These are phyloP conservation scores for Termitomyces heimii DNA, from an alignment of 768 basidiomycete genomes.

Conservation along the genomic window DNA sequence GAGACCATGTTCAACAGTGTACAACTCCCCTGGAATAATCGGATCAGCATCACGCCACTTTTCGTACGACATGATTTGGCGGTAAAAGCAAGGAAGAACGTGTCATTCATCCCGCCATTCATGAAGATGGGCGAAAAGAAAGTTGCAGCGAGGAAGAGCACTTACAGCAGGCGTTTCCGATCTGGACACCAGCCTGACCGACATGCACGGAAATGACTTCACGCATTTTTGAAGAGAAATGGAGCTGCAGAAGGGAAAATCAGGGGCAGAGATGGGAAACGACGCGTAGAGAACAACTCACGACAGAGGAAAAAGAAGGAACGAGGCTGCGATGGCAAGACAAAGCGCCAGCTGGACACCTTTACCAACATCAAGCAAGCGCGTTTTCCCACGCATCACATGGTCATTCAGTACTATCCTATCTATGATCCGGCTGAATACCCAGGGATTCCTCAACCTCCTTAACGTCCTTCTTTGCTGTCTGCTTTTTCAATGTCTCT, in stretches of 20 bases:
- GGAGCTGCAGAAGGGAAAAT: conserved; percentile 17
- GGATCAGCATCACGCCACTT: conserved; percentile 19
- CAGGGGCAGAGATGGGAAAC: conserved; percentile 10
- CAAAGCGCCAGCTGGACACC: conserved; percentile 36
- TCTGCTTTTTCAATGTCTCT: background rate
- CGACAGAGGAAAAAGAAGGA: conserved; percentile 12
- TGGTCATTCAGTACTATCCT: conserved; percentile 31
- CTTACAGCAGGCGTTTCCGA: conserved; percentile 95
- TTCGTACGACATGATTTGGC: background rate
- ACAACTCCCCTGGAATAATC: conserved; percentile 78
- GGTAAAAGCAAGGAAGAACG: conserved; percentile 8
- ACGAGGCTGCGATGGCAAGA: conserved; percentile 38
- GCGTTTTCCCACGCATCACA: conserved; percentile 35
- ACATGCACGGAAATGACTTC: conserved; percentile 97
- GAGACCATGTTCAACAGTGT: conserved; percentile 96
- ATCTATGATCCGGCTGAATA: background rate
- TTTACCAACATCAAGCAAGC: conserved; percentile 31
- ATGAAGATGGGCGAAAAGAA: background rate
- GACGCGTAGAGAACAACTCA: conserved; percentile 26
- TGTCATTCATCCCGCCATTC: conserved; percentile 9
- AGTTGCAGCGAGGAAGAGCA: conserved; percentile 14
- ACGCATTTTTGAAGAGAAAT: conserved; percentile 49
- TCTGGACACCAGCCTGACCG: conserved; percentile 95
- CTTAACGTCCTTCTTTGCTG: no score
- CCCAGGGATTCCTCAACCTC: background rate